phyloP scores from a whole-genome alignment of 1,284 basidiomycete species.

The Termitomyces sp. region DNA sequence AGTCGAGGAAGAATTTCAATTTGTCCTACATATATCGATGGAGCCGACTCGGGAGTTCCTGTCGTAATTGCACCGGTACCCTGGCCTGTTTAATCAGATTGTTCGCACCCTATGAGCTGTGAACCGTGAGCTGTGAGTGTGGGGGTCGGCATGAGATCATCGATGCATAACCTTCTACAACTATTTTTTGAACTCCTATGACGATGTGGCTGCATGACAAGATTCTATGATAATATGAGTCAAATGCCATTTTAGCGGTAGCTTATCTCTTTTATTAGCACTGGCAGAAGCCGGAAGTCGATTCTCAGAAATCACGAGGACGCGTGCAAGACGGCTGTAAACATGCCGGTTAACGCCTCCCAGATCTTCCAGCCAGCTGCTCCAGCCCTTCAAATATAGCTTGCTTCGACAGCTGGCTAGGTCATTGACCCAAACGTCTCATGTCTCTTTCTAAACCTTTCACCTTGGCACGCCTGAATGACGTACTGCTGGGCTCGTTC shows the following conservation, averaged over 20 bases:
- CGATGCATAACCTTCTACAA: too few relatives aligned
- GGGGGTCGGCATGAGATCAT: neutral
- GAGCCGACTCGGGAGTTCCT: neutral
- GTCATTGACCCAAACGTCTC: too few relatives aligned
- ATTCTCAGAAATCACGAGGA: constrained; percentile 1
- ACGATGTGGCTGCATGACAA: too few relatives aligned
- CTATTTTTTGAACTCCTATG: too few relatives aligned
- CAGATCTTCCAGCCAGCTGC: too few relatives aligned
- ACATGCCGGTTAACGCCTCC: neutral
- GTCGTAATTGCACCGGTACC: too few relatives aligned
- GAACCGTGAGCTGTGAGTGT: too few relatives aligned
- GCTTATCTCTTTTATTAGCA: too few relatives aligned
- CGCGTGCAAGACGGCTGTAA: neutral
- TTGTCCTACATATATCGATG: constrained; percentile 5
- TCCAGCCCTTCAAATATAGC: neutral
- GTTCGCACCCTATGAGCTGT: too few relatives aligned
- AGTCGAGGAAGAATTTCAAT: neutral
- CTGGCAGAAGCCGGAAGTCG: neutral
- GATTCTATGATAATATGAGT: too few relatives aligned
- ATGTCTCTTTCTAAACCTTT: constrained; percentile 21
- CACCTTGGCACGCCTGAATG: constrained; percentile 44
- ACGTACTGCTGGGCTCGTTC: constrained; percentile 61
- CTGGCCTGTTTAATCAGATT: neutral
- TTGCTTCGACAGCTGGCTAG: neutral
- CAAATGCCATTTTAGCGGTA: too few relatives aligned